phyloP scores from a whole-genome alignment of 805 yeast species.

The Suhomyces prunicola region DNA sequence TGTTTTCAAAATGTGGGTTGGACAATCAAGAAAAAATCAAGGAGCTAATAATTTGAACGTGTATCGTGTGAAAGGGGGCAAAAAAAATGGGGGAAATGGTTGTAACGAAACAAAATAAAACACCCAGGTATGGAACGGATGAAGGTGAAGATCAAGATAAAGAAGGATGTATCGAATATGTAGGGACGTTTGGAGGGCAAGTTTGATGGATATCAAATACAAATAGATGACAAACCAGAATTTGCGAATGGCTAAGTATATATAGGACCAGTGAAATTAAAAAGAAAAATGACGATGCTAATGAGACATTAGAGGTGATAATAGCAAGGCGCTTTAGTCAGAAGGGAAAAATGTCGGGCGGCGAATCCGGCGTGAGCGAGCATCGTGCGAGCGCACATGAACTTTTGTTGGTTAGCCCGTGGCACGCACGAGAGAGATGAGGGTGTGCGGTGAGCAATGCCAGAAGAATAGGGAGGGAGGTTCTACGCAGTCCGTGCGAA shows the following conservation, averaged over 20 bases:
- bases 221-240: neutral
- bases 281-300: conserved; percentile 6
- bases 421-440: neutral
- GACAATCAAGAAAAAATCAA: conserved; percentile 5
- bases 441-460: neutral
- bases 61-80: neutral
- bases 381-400: neutral
- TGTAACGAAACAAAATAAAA: neutral
- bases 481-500: neutral
- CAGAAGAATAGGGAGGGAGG: neutral
- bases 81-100: neutral
- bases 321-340: conserved; percentile 4
- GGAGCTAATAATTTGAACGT: conserved; percentile 4
- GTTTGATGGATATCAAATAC: neutral
- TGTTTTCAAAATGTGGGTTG: neutral
- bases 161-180: neutral
- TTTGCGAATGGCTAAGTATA: conserved; percentile 3
- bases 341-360: neutral
- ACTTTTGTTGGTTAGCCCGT: neutral
- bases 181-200: neutral
- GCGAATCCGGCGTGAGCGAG: neutral
- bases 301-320: conserved; percentile 5
- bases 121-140: neutral
- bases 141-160: neutral
- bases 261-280: conserved; percentile 4